These are phyloP conservation scores for Yarrowia phangngaensis DNA, from an alignment of 805 yeast species.

Conservation along the genomic window DNA sequence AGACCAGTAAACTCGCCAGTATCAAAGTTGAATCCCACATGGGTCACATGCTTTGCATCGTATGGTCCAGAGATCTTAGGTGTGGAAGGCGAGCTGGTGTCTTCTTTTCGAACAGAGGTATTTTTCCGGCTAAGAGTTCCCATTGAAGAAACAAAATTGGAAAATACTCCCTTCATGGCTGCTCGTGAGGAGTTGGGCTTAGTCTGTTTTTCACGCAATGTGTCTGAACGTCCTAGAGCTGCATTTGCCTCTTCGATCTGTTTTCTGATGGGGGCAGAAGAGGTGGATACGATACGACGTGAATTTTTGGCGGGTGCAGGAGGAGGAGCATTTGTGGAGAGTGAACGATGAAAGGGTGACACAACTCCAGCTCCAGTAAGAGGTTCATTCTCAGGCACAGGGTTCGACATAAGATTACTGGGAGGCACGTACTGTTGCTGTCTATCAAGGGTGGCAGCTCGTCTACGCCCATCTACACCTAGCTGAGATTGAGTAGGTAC, in stretches of 20 bases:
- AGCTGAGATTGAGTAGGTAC: slow-evolving; percentile 11
- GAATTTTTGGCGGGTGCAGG: slow-evolving; percentile 9
- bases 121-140: slow-evolving; percentile 17
- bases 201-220: not conserved
- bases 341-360: slow-evolving; percentile 1
- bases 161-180: slow-evolving; percentile 17
- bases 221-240: not conserved
- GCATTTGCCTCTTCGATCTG: slow-evolving; percentile 23
- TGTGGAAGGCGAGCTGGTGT: slow-evolving; percentile 13
- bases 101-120: slow-evolving; percentile 5
- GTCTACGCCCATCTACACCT: slow-evolving; percentile 4
- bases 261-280: slow-evolving; percentile 13
- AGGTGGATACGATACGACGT: slow-evolving; percentile 19
- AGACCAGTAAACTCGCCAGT: slow-evolving; percentile 88
- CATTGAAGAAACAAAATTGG: slow-evolving; percentile 7
- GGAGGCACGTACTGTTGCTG: slow-evolving; percentile 23
- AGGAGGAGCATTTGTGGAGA: slow-evolving; percentile 6
- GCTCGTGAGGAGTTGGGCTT: slow-evolving; percentile 14
- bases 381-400: not conserved
- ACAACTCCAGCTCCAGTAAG: not conserved
- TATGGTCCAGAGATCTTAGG: slow-evolving; percentile 82
- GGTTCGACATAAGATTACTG: not conserved
- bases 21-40: slow-evolving; percentile 81
- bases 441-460: slow-evolving; percentile 19
- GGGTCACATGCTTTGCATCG: slow-evolving; percentile 87